A percentile compares a stretch with the other conserved stretches of the same genome.
phyloP scores from a whole-genome alignment of 257 asterid genomes.

The Solanum appendiculatum region DNA sequence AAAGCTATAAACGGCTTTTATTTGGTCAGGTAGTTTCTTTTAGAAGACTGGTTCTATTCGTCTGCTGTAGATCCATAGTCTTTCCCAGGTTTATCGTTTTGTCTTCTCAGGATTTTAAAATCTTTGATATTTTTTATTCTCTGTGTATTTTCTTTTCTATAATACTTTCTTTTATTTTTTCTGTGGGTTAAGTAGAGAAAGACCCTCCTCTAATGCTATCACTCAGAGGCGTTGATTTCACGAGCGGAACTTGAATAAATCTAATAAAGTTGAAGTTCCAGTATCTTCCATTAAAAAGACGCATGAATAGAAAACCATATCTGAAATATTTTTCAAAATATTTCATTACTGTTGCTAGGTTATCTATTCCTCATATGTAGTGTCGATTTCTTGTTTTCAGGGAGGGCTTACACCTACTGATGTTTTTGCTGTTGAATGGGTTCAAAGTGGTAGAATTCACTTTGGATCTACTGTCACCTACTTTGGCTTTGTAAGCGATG shows the following conservation, averaged over 20 bases:
- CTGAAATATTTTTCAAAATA: background rate
- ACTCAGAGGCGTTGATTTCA: background rate
- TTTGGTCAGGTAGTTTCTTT: background rate
- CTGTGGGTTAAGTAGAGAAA: background rate
- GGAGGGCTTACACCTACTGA: conserved; percentile 97
- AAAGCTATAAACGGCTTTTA: background rate
- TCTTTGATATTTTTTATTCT: background rate
- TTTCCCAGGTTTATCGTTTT: background rate
- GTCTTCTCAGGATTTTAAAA: background rate
- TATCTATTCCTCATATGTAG: conserved; percentile 3
- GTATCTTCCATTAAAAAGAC: background rate
- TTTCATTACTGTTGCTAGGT: conserved; percentile 1
- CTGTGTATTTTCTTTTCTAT: background rate
- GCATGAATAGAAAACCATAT: background rate
- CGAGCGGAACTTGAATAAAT: background rate
- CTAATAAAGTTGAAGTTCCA: background rate
- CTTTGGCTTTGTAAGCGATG: conserved; percentile 93
- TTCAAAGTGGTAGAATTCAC: conserved; percentile 84
- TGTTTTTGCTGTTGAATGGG: conserved; percentile 98
- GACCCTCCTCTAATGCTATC: background rate
- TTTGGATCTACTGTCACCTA: conserved; percentile 88
- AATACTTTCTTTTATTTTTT: background rate
- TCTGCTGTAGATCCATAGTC: background rate
- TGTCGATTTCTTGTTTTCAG: conserved; percentile 31
- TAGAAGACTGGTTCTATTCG: background rate